Conservation (phyloP, 2,329 filamentous ascomycete species). For the Sphaerulina musiva region DNA sequence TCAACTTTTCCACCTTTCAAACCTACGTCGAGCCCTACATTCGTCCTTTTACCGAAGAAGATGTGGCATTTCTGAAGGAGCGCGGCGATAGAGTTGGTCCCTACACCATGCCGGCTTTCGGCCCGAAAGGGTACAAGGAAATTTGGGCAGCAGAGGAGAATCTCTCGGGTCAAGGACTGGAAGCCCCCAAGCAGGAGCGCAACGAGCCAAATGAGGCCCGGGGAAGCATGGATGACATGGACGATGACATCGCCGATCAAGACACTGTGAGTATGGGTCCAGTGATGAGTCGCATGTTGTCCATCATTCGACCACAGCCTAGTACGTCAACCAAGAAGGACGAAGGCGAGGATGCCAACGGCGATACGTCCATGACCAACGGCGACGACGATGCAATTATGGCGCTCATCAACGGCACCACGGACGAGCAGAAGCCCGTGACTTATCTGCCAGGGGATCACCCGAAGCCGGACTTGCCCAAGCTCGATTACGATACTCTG, state of each 20-base stretch:
- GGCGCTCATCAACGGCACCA: slow-evolving; percentile 33
- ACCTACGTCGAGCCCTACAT: slow-evolving; percentile 89
- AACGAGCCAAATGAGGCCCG: slow-evolving; percentile 74
- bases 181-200: slow-evolving; percentile 56
- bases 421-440: slow-evolving; percentile 49
- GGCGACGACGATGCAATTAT: slow-evolving; percentile 40
- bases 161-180: slow-evolving; percentile 54
- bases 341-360: slow-evolving; percentile 42
- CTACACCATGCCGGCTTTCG: slow-evolving; percentile 79
- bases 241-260: slow-evolving; percentile 77
- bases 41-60: slow-evolving; percentile 81
- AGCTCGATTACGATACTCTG: slow-evolving; percentile 76
- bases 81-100: slow-evolving; percentile 72
- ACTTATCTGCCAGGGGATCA: slow-evolving; percentile 58
- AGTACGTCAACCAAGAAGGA: slow-evolving; percentile 46
- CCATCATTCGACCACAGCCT: slow-evolving; percentile 66
- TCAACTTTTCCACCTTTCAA: slow-evolving; percentile 88
- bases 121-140: slow-evolving; percentile 78
- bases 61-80: slow-evolving; percentile 86
- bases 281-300: slow-evolving; percentile 71
- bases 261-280: slow-evolving; percentile 86
- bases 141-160: slow-evolving; percentile 87
- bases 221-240: slow-evolving; percentile 78
- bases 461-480: slow-evolving; percentile 30
- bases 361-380: slow-evolving; percentile 39